Evolutionary conservation across 2,329 filamentous ascomycete genomes (phyloP), one percentile per base, ranked within the genome.

Genomic region (Fusarium nodosum): DNA sequence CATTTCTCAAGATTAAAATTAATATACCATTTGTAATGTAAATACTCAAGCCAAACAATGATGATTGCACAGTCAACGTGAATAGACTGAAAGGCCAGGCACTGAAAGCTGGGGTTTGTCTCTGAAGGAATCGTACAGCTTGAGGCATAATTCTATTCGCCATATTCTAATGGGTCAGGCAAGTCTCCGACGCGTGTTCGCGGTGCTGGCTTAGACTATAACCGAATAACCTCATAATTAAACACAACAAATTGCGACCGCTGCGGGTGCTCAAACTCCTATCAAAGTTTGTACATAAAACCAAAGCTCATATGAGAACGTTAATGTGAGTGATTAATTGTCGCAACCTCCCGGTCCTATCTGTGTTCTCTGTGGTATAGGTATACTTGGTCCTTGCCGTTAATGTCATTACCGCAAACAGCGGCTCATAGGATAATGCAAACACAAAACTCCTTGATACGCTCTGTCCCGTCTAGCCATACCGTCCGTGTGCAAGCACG

Each of bases 331-430:
- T 41, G 34, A 52, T 52, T n/a, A 52, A 66, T 66, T 69, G 56
- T 66, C 56, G 55, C 42, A 61, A 44, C 46, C 65, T 64, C 55
- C 66, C 36, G 30, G 31, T 59, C 58, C 69, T 50, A 45, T 65
- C 59, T 57, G 53, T 70, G 42, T 41, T 58, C 56, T 53, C 39
- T 72, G 69, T 52, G 48, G 34, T 52, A 52, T 52, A 52, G 38
- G 69, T 72, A 72, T 72, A 70, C 69, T 64, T 68, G 56, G 47
- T 68, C 63, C 60, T 66, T 59, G 60, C 64, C 69, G 59, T 72
- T 51, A 72, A 72, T 60, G 55, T 68, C 66, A 39, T 71, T 34
- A 47, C 69, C 69, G 62, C 60, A 55, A 68, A 62, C 28, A 34
- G 56, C 62, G 63, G 54, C 66, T 39, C 64, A 44, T 55, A 52